Evolutionary conservation across 1,139 yeast genomes (phyloP), one percentile per base, ranked within the genome.

Genomic region (Kurtzmaniella quercitrusa): DNA sequence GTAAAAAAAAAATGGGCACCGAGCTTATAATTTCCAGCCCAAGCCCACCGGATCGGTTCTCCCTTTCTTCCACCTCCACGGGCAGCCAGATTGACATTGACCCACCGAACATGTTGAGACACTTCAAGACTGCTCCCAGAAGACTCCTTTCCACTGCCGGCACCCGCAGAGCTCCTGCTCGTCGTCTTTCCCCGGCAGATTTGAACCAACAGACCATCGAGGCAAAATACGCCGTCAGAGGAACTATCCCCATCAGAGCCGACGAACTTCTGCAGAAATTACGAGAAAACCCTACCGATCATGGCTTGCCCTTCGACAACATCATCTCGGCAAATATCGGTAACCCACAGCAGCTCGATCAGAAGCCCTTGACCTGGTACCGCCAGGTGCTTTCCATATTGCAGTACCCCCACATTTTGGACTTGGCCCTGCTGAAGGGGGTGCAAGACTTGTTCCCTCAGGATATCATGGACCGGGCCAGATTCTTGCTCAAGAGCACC

Each of bases 221-320:
- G 46, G 97, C 98, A 19, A 83, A 91, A 58, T 93, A 93, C 59
- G 98, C 98, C 2, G 98, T 93, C 23, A 77, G 98, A 58, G 99
- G 98, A 23, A 75, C 81, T 37, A 85, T 94, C 46, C 97, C 98
- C n/a, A 79, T 84, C 50, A 79, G 90, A 53, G 98, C 98, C 17
- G 98, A 91, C 58, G 88, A 90, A 59, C 70, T 94, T 48, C 75
- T 82, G 46, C 67, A 66, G 10, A 55, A 60, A 40, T 76, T 82
- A 50, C 68, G 85, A 41, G 60, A 63, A 24, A 59, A 67, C 40
- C 68, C 73, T 1, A 70, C 77, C 41, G 82, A 84, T 17, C 74
- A 71, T 33, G 79, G 87, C 2, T 68, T 89, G 49, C 95, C 96
- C 1, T 94, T 90, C 59, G 70, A 76, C 40, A 68, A 77, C 49